phyloP scores from a whole-genome alignment of 257 asterid species.

The Primulina eburnea region DNA sequence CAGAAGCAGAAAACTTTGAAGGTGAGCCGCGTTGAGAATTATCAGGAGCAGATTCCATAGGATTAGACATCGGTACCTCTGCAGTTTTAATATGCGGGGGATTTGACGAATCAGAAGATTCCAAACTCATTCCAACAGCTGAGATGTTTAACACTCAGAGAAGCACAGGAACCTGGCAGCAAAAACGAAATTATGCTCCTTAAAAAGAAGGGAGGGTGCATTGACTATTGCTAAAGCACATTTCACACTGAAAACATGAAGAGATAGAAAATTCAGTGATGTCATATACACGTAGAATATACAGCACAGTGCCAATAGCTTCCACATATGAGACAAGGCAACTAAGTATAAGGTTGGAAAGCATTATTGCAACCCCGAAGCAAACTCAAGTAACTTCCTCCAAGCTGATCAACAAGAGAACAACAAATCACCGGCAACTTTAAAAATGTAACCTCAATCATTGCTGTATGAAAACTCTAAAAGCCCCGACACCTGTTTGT shows the following conservation, averaged over 20 bases:
- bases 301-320: constrained; percentile 6
- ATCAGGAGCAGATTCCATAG: constrained; percentile 41
- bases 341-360: constrained; percentile 6
- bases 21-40: constrained; percentile 44
- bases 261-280: constrained; percentile 5
- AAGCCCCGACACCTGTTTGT: neutral
- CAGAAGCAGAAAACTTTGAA: constrained; percentile 71
- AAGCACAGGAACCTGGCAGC: constrained; percentile 21
- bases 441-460: neutral
- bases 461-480: neutral
- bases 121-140: constrained; percentile 44
- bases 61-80: constrained; percentile 32
- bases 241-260: constrained; percentile 4
- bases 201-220: neutral
- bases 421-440: neutral
- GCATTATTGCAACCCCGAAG: neutral
- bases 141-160: constrained; percentile 12
- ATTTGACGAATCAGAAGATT: constrained; percentile 47
- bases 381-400: constrained; percentile 14
- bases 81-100: constrained; percentile 34
- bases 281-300: constrained; percentile 11
- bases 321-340: constrained; percentile 4
- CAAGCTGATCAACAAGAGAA: neutral
- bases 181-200: constrained; percentile 14
- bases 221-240: neutral